phyloP scores from a whole-genome alignment of 768 basidiomycete species.

The Boletus pseudo-olivaceus region DNA sequence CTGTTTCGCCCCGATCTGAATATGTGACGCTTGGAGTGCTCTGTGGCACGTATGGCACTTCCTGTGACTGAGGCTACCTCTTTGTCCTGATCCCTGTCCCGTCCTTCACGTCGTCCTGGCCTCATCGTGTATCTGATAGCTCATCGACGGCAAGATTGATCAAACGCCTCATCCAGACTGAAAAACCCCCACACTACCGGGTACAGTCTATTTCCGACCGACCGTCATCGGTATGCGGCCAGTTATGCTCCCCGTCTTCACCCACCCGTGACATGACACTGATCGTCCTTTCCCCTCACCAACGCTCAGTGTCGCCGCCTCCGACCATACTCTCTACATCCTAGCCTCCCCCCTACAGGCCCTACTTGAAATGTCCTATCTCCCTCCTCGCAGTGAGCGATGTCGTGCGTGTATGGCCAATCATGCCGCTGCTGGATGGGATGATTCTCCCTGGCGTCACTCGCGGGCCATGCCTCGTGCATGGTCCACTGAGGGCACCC shows the following conservation, averaged over 20 bases:
- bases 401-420: conserved; percentile 77
- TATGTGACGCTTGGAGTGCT: conserved; percentile 75
- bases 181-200: conserved; percentile 62
- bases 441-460: conserved; percentile 93
- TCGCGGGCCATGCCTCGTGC: conserved; percentile 80
- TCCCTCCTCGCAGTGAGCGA: conserved; percentile 63
- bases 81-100: background rate
- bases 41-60: conserved; percentile 67
- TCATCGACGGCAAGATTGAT: conserved; percentile 50
- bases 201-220: conserved; percentile 89
- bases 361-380: conserved; percentile 52
- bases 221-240: conserved; percentile 56
- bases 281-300: background rate
- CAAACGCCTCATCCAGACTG: conserved; percentile 65
- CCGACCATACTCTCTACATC: conserved; percentile 79
- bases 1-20: conserved; percentile 84
- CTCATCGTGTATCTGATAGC: conserved; percentile 14
- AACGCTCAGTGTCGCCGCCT: conserved; percentile 68
- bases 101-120: background rate
- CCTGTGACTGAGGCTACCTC: conserved; percentile 43
- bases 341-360: conserved; percentile 67
- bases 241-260: conserved; percentile 20
- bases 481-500: conserved; percentile 55
- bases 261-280: background rate
- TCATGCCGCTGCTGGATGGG: conserved; percentile 88